Evolutionary conservation across 805 yeast species (phyloP).

Genomic region (Ogataea wickerhamii): DNA sequence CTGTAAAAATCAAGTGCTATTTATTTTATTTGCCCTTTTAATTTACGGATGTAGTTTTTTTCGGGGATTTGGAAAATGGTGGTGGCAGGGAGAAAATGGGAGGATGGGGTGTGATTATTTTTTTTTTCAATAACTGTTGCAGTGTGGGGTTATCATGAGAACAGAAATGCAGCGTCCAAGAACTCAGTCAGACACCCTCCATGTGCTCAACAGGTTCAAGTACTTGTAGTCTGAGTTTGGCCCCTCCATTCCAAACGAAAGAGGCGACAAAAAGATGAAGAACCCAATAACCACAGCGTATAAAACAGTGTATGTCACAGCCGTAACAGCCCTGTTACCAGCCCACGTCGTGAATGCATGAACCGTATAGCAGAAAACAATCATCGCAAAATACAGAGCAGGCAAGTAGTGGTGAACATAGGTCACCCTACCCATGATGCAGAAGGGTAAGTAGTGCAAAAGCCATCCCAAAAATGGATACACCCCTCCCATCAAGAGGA

Average conservation of each 20-base stretch:
- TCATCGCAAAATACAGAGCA: slow-evolving; percentile 88
- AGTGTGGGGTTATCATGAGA: too few species aligned
- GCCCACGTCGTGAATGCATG: slow-evolving; percentile 35
- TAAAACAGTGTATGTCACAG: slow-evolving; percentile 39
- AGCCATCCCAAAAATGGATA: slow-evolving; percentile 91
- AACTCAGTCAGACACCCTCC: slow-evolving; percentile 40
- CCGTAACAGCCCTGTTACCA: slow-evolving; percentile 24
- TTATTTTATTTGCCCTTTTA: too few species aligned
- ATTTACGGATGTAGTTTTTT: too few species aligned
- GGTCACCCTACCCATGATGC: slow-evolving; percentile 92
- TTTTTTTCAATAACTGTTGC: too few species aligned
- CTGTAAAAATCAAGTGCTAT: too few species aligned
- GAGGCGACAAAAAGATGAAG: slow-evolving; percentile 60
- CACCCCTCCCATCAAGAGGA: slow-evolving; percentile 59
- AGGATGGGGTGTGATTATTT: too few species aligned
- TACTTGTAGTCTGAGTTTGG: slow-evolving; percentile 43
- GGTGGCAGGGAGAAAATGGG: too few species aligned
- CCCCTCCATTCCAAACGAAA: slow-evolving; percentile 80
- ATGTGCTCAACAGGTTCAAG: slow-evolving; percentile 51
- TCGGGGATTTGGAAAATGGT: too few species aligned
- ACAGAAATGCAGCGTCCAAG: too few species aligned
- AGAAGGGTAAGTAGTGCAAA: slow-evolving; percentile 83
- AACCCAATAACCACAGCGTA: slow-evolving; percentile 52
- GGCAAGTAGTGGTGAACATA: slow-evolving; percentile 97
- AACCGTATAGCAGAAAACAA: slow-evolving; percentile 62